Base-by-base conservation (phyloP, 140 eudicot species). In the Bidens hawaiensis region DNA sequence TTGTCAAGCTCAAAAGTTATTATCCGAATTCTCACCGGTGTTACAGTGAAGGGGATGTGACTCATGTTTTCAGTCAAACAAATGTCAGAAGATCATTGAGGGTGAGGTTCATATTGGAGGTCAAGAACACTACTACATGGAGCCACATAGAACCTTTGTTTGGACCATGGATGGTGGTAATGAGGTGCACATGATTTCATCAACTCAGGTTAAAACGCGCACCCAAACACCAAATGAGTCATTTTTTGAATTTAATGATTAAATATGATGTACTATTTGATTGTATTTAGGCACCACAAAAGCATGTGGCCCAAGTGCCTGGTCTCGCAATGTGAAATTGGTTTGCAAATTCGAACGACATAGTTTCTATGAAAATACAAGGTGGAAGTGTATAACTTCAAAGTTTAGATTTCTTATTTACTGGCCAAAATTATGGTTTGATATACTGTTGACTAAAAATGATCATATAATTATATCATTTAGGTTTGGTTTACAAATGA, bases 161-260 rank as follows among this genome's bases (percentile, higher is more conserved):
- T 93, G 96, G 96, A 93, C 99, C 21, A 24, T 81, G 74, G 99
- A 93, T 57, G 82, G 95, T 25, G 99, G 99, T 33, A 81, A 88
- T 64, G 99, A 88, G 77, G 93, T 93, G 69, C 99, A 93, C 69
- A 79, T 93, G 95, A 85, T 93, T 71, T 93, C 99, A 64, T 93
- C 97, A 12, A 93, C 97, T 58, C 99, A 93, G 70, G 99, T 93
- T n/a, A n/a, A n/a, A n/a, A n/a, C n/a, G n/a, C n/a, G n/a, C n/a
- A n/a, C n/a, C n/a, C n/a, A 78, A 63, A 85, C 57, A 43, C 30
- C 40, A 6, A 21, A 45, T 14, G 5, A 7, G 13, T 11, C 12
- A 36, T 43, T 17, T 40, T 19, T 55, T 64, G n/a, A n/a, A n/a
- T n/a, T n/a, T n/a, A n/a, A n/a, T n/a, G n/a, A n/a, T n/a, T n/a